Evolutionary conservation across 1,284 basidiomycete species (phyloP).

Genomic region (Ganoderma sinense): DNA sequence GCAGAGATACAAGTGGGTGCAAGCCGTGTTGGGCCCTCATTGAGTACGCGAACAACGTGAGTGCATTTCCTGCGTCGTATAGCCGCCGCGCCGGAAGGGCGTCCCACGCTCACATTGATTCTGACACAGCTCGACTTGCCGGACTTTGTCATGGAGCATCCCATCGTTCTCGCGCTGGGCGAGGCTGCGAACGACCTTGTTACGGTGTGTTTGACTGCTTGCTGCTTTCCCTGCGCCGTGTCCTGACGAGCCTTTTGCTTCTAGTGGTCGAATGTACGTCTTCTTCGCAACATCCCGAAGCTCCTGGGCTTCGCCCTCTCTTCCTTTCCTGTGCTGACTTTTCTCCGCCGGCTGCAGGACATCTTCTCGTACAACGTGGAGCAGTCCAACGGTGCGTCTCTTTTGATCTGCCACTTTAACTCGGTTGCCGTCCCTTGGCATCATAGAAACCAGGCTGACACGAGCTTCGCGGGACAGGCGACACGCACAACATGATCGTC

Average conservation of each 20-base stretch:
- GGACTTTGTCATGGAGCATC: constrained; percentile 46
- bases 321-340: constrained; percentile 8
- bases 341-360: constrained; percentile 39
- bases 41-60: constrained; percentile 46
- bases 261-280: constrained; percentile 48
- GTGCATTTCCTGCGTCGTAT: constrained; percentile 11
- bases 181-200: constrained; percentile 49
- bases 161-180: constrained; percentile 43
- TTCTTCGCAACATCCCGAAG: constrained; percentile 10
- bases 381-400: constrained; percentile 42
- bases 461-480: constrained; percentile 36
- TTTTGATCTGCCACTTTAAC: neutral
- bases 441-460: constrained; percentile 12
- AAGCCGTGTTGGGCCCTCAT: constrained; percentile 49
- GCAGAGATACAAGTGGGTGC: constrained; percentile 49
- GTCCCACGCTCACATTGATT: constrained; percentile 10
- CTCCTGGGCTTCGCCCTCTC: neutral
- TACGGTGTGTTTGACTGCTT: constrained; percentile 33
- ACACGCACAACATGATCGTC: constrained; percentile 52
- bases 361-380: constrained; percentile 54
- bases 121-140: constrained; percentile 42
- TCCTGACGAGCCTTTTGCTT: constrained; percentile 16
- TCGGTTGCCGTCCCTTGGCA: neutral
- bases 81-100: constrained; percentile 2
- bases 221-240: constrained; percentile 1